Evolutionary conservation across 176 grass and related monocot species (phyloP).

Genomic region (Aegilops umbellulata): DNA sequence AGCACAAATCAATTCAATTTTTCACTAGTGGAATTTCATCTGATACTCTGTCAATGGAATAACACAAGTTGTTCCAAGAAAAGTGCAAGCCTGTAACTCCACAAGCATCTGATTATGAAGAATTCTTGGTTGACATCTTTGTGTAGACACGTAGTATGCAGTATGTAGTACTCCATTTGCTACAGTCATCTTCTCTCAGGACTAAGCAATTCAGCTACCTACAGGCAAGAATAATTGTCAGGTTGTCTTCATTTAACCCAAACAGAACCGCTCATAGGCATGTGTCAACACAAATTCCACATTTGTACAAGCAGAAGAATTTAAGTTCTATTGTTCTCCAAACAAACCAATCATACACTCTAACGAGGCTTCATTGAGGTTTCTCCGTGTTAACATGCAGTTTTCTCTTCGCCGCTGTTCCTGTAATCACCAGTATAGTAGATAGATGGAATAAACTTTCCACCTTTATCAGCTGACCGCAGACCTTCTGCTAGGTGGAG

Average conservation of each 20-base stretch:
- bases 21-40: background rate
- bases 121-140: background rate
- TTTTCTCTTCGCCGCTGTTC: constrained; percentile 21
- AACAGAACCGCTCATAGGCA: background rate
- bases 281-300: background rate
- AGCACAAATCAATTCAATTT: background rate
- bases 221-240: background rate
- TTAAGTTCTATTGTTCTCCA: background rate
- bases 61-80: background rate
- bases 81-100: constrained; percentile 5
- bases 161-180: background rate
- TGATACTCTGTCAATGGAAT: background rate
- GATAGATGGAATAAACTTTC: constrained; percentile 54
- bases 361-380: background rate
- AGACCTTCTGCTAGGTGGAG: constrained; percentile 48
- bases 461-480: constrained; percentile 22
- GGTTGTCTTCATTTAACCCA: background rate
- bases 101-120: constrained; percentile 9
- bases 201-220: background rate
- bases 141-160: background rate
- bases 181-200: background rate
- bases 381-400: constrained; percentile 7
- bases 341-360: background rate
- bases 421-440: constrained; percentile 47
- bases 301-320: background rate